Percentiles rank a stretch among this genome's conserved stretches.
Evolutionary conservation across 495 filamentous ascomycete genomes (phyloP).

Genomic region (Penicillium arizonense): DNA sequence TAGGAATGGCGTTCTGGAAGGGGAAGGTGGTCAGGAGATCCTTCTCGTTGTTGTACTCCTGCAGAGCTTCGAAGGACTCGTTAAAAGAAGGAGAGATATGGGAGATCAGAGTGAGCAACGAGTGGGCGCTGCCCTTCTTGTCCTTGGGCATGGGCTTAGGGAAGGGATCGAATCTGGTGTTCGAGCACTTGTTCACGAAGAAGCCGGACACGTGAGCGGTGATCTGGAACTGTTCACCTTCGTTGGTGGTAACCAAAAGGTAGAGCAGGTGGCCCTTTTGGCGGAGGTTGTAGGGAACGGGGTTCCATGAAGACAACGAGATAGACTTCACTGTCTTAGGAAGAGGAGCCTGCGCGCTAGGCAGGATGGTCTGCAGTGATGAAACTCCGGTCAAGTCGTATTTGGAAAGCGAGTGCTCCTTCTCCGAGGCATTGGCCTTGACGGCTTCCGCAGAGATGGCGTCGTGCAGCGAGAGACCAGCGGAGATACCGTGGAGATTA

Average conservation of each 20-base stretch:
- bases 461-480: slow-evolving; percentile 88
- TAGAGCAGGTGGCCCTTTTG: slow-evolving; percentile 94
- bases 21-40: slow-evolving; percentile 93
- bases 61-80: slow-evolving; percentile 66
- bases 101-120: slow-evolving; percentile 75
- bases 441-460: slow-evolving; percentile 54
- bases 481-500: slow-evolving; percentile 78
- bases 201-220: slow-evolving; percentile 93
- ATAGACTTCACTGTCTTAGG: slow-evolving; percentile 90
- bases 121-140: slow-evolving; percentile 65
- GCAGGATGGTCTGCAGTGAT: slow-evolving; percentile 67
- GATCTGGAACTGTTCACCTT: slow-evolving; percentile 90
- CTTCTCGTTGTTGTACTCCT: slow-evolving; percentile 76
- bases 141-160: slow-evolving; percentile 68
- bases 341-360: slow-evolving; percentile 56
- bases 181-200: slow-evolving; percentile 91
- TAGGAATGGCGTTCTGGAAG: slow-evolving; percentile 87
- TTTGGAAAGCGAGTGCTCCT: slow-evolving; percentile 56
- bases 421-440: slow-evolving; percentile 41
- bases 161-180: slow-evolving; percentile 87
- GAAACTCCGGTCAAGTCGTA: slow-evolving; percentile 75
- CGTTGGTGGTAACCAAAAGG: slow-evolving; percentile 80
- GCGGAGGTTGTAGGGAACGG: slow-evolving; percentile 84
- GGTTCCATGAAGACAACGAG: slow-evolving; percentile 91
- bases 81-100: slow-evolving; percentile 81